These are phyloP conservation scores for Geranomyces variabilis DNA, from an alignment of 192 early-diverging fungal genomes.

Conservation along the genomic window DNA sequence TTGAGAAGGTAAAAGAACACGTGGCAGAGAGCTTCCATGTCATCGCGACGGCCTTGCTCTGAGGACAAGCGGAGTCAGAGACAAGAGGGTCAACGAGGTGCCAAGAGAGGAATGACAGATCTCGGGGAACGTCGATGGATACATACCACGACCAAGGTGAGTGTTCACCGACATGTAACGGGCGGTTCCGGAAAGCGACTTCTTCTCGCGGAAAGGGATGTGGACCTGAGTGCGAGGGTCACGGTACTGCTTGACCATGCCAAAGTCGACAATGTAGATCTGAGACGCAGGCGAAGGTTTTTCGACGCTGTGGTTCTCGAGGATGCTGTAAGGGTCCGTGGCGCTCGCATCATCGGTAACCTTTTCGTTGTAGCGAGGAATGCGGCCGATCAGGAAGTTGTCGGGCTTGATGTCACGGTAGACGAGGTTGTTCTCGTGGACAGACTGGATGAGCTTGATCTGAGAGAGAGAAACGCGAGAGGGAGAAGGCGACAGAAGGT, in stretches of 20 bases:
- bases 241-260: conserved; percentile 97
- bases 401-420: conserved; percentile 99
- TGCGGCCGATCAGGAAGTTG: conserved; percentile 93
- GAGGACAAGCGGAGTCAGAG: no score
- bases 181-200: conserved; percentile 92
- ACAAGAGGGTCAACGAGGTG: no score
- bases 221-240: conserved; percentile 96
- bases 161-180: conserved; percentile 99
- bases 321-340: conserved; percentile 47
- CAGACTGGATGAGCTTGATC: conserved; percentile 85
- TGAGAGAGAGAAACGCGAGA: no score
- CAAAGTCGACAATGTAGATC: conserved; percentile 95
- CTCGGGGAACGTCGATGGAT: no score
- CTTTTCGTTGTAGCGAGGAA: conserved; percentile 50
- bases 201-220: conserved; percentile 97
- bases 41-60: conserved; percentile 98
- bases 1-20: conserved; percentile 99
- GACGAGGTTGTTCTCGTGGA: conserved; percentile 93
- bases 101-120: background rate
- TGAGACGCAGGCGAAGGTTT: conserved; percentile 38
- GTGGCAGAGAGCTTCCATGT: conserved; percentile 95
- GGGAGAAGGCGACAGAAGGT: no score
- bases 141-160: conserved; percentile 85
- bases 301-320: conserved; percentile 49
- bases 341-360: conserved; percentile 13